These are phyloP conservation scores for Gigaspora rosea DNA, from an alignment of 192 early-diverging fungal genomes.

Conservation along the genomic window DNA sequence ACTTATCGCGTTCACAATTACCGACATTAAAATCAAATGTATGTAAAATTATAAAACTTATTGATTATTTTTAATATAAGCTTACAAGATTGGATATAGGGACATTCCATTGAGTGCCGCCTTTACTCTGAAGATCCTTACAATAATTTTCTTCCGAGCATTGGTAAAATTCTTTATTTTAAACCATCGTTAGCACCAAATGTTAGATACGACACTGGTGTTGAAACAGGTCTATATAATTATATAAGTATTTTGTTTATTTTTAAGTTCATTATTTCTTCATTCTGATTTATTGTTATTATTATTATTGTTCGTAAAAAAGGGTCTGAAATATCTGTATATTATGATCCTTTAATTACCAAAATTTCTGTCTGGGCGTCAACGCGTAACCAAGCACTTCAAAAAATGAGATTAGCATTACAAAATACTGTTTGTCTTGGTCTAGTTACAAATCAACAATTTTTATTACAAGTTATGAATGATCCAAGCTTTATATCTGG, in stretches of 20 bases:
- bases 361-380: constrained; percentile 83
- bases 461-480: constrained; percentile 52
- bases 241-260: not conserved
- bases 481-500: constrained; percentile 87
- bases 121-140: constrained; percentile 97
- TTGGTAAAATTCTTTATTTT: constrained; percentile 68
- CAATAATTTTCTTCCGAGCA: constrained; percentile 88
- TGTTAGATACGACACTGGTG: constrained; percentile 91
- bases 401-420: constrained; percentile 78
- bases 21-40: constrained; percentile 61
- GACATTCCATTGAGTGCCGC: constrained; percentile 93
- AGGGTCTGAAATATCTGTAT: constrained; percentile 86
- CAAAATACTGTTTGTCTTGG: constrained; percentile 54
- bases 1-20: constrained; percentile 10
- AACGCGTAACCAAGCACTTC: constrained; percentile 70
- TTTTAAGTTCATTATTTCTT: not conserved
- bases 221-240: constrained; percentile 38
- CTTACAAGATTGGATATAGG: constrained; percentile 42
- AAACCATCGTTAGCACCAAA: constrained; percentile 57
- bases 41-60: constrained; percentile 60
- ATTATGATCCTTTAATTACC: constrained; percentile 96
- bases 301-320: constrained; percentile 56
- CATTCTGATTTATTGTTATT: not conserved
- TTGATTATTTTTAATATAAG: constrained; percentile 42
- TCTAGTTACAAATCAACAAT: constrained; percentile 59